Conservation (phyloP, 805 yeast species). For the Saturnispora mendoncae region DNA sequence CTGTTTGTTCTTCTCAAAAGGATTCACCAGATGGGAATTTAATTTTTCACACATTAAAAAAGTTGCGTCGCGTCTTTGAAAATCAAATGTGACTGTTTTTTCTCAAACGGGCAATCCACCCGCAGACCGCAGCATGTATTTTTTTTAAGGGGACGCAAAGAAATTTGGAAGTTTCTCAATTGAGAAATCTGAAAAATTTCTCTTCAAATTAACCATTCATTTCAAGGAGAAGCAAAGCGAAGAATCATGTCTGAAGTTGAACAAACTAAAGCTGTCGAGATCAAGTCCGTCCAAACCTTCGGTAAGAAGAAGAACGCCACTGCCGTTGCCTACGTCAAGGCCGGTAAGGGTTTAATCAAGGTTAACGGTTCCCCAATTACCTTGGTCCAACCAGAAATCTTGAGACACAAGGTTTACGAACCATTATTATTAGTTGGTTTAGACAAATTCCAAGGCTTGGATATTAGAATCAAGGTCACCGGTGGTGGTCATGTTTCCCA, state of each 20-base stretch:
- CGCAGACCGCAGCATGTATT: not conserved
- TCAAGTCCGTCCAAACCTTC: constrained; percentile 90
- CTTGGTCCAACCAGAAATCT: constrained; percentile 97
- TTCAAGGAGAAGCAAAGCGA: not conserved
- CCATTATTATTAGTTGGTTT: constrained; percentile 97
- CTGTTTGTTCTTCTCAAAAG: too few species aligned
- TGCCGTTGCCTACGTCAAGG: constrained; percentile 99
- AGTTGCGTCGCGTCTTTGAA: not conserved
- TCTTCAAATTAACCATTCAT: not conserved
- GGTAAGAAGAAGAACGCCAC: constrained; percentile 99
- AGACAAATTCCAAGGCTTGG: constrained; percentile 97
- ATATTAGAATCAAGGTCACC: constrained; percentile 97
- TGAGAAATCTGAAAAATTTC: not conserved
- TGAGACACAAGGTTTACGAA: constrained; percentile 99
- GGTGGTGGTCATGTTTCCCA: constrained; percentile 99
- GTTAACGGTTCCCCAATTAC: constrained; percentile 99
- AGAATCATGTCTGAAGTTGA: constrained; percentile 33
- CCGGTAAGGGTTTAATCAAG: constrained; percentile 99
- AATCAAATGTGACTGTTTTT: not conserved
- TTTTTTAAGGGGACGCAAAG: not conserved
- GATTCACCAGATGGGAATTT: not conserved
- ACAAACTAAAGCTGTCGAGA: constrained; percentile 12
- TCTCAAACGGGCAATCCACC: not conserved
- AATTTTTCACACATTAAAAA: not conserved
- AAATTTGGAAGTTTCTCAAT: not conserved